Evolutionary conservation across 148 eudicot species (phyloP).

Genomic region (Polygonum aviculare): DNA sequence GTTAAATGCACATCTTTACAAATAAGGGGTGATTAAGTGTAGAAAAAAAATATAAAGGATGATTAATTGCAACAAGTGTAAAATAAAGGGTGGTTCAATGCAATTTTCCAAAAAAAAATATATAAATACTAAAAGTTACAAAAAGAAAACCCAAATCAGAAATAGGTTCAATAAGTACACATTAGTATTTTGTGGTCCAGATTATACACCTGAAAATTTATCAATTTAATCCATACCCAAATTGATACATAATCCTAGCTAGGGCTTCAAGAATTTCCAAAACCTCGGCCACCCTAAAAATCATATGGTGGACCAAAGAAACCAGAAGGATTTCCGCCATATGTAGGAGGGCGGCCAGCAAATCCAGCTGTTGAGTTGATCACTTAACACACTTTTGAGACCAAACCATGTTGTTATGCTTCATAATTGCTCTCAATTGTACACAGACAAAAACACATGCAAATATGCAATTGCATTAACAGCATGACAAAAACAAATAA

Average conservation of each 20-base stretch:
- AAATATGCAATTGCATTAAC: neutral
- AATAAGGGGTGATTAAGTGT: no score
- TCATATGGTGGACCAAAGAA: neutral
- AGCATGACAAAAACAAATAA: neutral
- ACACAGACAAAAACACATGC: conserved; percentile 7
- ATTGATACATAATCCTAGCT: neutral
- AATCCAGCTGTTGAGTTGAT: conserved; percentile 2
- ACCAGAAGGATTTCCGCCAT: neutral
- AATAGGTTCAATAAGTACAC: neutral
- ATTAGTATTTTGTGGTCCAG: neutral
- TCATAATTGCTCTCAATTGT: neutral
- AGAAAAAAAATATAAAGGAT: no score
- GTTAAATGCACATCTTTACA: no score
- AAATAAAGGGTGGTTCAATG: no score
- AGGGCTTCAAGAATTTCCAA: neutral
- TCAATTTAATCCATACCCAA: neutral
- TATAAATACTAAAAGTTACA: neutral
- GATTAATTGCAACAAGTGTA: no score
- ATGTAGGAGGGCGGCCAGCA: neutral
- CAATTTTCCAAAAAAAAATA: no score
- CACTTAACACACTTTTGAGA: neutral
- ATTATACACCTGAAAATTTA: neutral
- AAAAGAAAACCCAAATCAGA: neutral
- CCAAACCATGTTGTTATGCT: neutral
- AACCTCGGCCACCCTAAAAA: neutral